phyloP scores from a whole-genome alignment of 495 filamentous ascomycete genomes.

The Penicillium coffeae region DNA sequence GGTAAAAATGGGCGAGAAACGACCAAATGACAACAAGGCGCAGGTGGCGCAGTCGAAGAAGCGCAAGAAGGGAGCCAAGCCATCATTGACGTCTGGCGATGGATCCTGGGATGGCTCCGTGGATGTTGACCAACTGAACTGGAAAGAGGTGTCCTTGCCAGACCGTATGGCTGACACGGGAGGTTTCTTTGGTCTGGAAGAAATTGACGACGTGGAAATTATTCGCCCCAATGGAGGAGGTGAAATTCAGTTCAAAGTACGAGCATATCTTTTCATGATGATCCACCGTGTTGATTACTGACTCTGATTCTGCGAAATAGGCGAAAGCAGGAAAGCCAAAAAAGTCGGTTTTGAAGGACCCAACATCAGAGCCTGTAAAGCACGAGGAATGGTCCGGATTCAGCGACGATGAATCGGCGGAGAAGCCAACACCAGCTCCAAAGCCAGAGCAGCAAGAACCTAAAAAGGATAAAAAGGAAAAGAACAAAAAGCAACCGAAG shows the following conservation, averaged over 20 bases:
- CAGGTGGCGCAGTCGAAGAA: constrained; percentile 40
- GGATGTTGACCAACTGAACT: constrained; percentile 65
- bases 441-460: constrained; percentile 10
- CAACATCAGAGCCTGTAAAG: constrained; percentile 16
- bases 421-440: constrained; percentile 21
- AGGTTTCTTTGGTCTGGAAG: constrained; percentile 90
- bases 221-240: constrained; percentile 42
- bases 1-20: constrained; percentile 39
- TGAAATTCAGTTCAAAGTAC: constrained; percentile 47
- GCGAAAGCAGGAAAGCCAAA: constrained; percentile 33
- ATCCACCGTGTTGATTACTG: background rate
- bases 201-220: constrained; percentile 85
- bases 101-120: constrained; percentile 26
- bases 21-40: constrained; percentile 45
- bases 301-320: constrained; percentile 17
- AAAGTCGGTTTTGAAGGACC: constrained; percentile 33
- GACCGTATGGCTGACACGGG: constrained; percentile 89
- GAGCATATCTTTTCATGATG: background rate
- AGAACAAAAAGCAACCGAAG: constrained; percentile 24
- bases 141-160: constrained; percentile 78
- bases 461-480: constrained; percentile 17
- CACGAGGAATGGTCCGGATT: constrained; percentile 59
- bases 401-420: constrained; percentile 36
- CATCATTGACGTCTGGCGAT: constrained; percentile 13
- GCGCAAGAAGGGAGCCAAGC: constrained; percentile 45